Evolutionary conservation across 2,329 filamentous ascomycete genomes (phyloP).

Genomic region (Fusarium sp.): DNA sequence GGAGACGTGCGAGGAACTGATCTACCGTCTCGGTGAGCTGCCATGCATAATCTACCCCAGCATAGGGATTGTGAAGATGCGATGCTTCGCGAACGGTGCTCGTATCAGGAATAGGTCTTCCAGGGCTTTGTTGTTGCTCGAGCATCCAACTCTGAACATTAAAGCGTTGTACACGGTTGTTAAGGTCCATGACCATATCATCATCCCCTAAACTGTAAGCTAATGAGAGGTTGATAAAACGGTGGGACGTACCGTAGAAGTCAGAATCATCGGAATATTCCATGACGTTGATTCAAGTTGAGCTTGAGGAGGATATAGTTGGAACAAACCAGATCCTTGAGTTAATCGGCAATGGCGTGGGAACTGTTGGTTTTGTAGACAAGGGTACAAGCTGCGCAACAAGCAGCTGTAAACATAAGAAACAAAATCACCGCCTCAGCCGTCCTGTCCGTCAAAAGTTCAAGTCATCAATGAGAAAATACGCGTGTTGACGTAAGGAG

Average conservation of each 20-base stretch:
- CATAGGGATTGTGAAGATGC: slow-evolving; percentile 67
- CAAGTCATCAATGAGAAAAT: neutral
- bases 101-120: slow-evolving; percentile 39
- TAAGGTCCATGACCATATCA: slow-evolving; percentile 57
- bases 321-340: neutral
- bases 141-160: slow-evolving; percentile 58
- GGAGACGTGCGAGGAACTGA: slow-evolving; percentile 74
- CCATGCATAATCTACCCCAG: slow-evolving; percentile 65
- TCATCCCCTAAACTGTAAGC: slow-evolving; percentile 63
- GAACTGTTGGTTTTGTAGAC: neutral
- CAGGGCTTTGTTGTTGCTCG: slow-evolving; percentile 42
- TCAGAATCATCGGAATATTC: slow-evolving; percentile 61
- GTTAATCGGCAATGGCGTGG: slow-evolving; percentile 6
- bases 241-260: slow-evolving; percentile 60
- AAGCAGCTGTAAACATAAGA: neutral
- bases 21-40: slow-evolving; percentile 71
- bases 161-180: slow-evolving; percentile 62
- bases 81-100: slow-evolving; percentile 35
- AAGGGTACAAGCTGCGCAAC: neutral
- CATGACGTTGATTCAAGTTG: slow-evolving; percentile 43
- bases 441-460: neutral
- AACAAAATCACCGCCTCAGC: neutral
- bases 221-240: neutral
- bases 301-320: neutral
- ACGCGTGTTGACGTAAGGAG: slow-evolving; percentile 32